Percentiles rank a stretch among this genome's conserved stretches.
These are phyloP conservation scores for Phycomyces nitens DNA, from an alignment of 192 early-diverging fungal genomes.

Conservation along the genomic window DNA sequence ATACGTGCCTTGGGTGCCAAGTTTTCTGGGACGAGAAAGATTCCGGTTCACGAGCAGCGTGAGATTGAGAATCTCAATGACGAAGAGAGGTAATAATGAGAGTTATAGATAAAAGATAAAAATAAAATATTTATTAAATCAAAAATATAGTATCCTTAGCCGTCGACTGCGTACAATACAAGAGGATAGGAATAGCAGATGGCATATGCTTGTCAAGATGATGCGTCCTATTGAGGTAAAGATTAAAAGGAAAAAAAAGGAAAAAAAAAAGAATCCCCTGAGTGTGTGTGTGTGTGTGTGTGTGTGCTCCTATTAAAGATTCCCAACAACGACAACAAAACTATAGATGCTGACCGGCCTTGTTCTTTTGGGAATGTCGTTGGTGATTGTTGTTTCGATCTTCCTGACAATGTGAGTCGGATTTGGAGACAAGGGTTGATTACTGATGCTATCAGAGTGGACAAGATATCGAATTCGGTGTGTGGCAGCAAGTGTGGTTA, in stretches of 20 bases:
- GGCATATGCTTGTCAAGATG: slow-evolving; percentile 12
- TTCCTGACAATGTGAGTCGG: slow-evolving; percentile 33
- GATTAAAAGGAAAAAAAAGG: background rate
- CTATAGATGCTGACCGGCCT: slow-evolving; percentile 28
- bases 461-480: slow-evolving; percentile 45
- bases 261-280: too few species aligned
- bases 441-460: slow-evolving; percentile 35
- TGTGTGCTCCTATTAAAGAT: too few species aligned
- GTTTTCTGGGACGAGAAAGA: background rate
- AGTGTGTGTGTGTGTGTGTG: too few species aligned
- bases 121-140: too few species aligned
- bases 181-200: slow-evolving; percentile 18
- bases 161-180: slow-evolving; percentile 14
- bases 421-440: background rate
- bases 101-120: too few species aligned
- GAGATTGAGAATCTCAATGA: slow-evolving; percentile 20
- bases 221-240: slow-evolving; percentile 34
- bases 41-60: slow-evolving; percentile 10
- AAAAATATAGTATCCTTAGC: slow-evolving; percentile 7
- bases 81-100: slow-evolving; percentile 27
- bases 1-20: background rate
- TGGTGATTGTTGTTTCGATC: slow-evolving; percentile 30
- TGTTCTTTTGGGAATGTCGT: slow-evolving; percentile 13
- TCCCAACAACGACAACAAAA: too few species aligned
- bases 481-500: slow-evolving; percentile 58